phyloP scores from a whole-genome alignment of 176 grass and related monocot species.

The Hordeum vulgare region MorexV3_pseudomolecules_assembly NC_058524.1:11377596-11378095 shows the following conservation, averaged over 20 bases:
- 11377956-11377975: neutral
- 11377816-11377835: neutral
- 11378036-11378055: too few species aligned
- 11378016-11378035: too few species aligned
- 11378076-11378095: too few species aligned
- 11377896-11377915: neutral
- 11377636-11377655: neutral
- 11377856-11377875: neutral
- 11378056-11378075: too few species aligned
- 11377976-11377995: neutral
- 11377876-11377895: neutral
- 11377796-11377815: neutral
- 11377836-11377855: neutral
- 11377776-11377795: neutral
- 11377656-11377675: neutral
- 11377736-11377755: neutral
- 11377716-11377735: neutral
- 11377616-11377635: neutral
- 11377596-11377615: neutral
- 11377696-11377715: neutral
- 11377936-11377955: neutral
- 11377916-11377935: neutral
- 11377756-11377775: neutral
- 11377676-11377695: neutral
- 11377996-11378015: too few species aligned